Evolutionary conservation across 1,284 basidiomycete genomes (phyloP).

Genomic region (Neonothopanus nambi): DNA sequence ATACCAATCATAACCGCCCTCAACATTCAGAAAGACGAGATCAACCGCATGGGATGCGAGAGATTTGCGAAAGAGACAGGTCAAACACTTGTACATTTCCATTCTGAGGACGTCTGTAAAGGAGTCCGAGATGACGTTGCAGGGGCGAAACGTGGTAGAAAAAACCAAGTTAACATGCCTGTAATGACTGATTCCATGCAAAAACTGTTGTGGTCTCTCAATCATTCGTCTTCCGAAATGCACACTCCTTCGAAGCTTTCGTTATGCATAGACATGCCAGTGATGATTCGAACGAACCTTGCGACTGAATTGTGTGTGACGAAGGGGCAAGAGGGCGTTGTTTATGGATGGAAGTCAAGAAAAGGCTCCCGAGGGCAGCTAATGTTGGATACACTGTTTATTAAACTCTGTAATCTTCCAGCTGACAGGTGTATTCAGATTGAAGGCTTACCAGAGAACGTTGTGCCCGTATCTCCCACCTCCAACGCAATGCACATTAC

Average conservation of each 20-base stretch:
- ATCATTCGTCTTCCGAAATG: conserved; percentile 18
- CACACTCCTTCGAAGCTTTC: conserved; percentile 30
- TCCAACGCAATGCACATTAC: conserved; percentile 19
- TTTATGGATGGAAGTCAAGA: no score
- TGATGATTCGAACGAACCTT: no score
- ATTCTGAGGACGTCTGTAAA: conserved; percentile 15
- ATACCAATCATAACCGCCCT: conserved; percentile 21
- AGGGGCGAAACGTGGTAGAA: neutral
- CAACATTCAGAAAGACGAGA: conserved; percentile 19
- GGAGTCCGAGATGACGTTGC: neutral
- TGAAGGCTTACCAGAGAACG: conserved; percentile 35
- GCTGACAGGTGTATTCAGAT: no score
- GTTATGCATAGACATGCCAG: conserved; percentile 39
- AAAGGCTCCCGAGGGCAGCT: no score
- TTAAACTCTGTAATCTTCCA: no score
- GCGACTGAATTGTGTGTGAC: no score
- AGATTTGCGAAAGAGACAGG: conserved; percentile 17
- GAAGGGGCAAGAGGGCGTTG: no score
- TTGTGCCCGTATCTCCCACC: conserved; percentile 32
- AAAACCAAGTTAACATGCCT: neutral
- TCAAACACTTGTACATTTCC: conserved; percentile 9
- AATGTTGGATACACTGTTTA: no score
- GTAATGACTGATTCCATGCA: conserved; percentile 14
- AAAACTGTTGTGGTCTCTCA: conserved; percentile 29
- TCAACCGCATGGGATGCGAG: conserved; percentile 17